A percentile compares a stretch with the other conserved stretches of the same genome.
phyloP scores from a whole-genome alignment of 176 grass and related monocot genomes.

The Carex scoparia region DNA sequence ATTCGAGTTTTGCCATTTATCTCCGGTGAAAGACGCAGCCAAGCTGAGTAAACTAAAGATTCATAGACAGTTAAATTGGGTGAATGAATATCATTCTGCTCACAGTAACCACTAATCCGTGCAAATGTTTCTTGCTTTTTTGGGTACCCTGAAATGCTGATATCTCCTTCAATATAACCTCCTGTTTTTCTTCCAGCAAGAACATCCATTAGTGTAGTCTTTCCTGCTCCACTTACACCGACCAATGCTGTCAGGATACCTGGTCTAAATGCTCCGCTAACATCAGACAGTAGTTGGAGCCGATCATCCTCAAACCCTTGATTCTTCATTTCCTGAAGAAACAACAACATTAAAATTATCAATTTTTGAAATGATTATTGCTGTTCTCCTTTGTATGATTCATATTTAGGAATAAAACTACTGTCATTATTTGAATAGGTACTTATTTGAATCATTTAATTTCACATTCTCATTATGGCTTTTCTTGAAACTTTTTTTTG shows the following conservation, averaged over 20 bases:
- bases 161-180: conserved; percentile 64
- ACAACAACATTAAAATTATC: not conserved
- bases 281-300: conserved; percentile 62
- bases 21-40: conserved; percentile 69
- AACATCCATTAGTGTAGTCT: conserved; percentile 95
- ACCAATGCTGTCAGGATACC: conserved; percentile 81
- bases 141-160: conserved; percentile 64
- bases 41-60: conserved; percentile 77
- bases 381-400: not conserved
- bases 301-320: conserved; percentile 69
- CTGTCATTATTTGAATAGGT: conserved; percentile 9
- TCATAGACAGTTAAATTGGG: conserved; percentile 71
- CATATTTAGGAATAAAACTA: not conserved
- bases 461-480: not conserved
- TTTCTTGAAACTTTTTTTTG: not conserved
- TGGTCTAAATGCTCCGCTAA: conserved; percentile 83
- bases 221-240: conserved; percentile 91
- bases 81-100: conserved; percentile 90
- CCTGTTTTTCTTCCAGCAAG: conserved; percentile 88
- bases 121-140: conserved; percentile 92
- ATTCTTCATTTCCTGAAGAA: conserved; percentile 80
- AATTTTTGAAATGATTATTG: not conserved
- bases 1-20: conserved; percentile 39
- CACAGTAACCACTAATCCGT: conserved; percentile 77
- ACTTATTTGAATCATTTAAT: not conserved